These are phyloP conservation scores for Echium plantagineum DNA, from an alignment of 257 asterid genomes.

Conservation along the genomic window DNA sequence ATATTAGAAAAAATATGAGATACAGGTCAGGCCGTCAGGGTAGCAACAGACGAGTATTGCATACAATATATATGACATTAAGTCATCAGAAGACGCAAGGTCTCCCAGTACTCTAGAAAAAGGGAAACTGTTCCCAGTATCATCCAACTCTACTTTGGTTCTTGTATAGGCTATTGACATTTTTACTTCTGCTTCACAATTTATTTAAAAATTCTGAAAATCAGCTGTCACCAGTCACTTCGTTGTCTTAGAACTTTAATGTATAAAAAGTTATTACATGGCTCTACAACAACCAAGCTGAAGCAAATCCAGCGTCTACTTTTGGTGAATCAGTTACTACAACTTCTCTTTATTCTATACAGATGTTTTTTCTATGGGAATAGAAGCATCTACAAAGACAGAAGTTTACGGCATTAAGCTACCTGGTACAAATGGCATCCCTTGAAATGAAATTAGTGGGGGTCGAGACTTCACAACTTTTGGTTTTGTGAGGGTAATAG, in stretches of 20 bases:
- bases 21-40: slow-evolving; percentile 9
- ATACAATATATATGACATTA: background rate
- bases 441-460: slow-evolving; percentile 50
- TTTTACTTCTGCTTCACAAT: background rate
- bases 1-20: slow-evolving; percentile 10
- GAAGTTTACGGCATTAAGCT: slow-evolving; percentile 5
- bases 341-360: too few species aligned
- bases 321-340: too few species aligned
- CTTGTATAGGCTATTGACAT: background rate
- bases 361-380: too few species aligned
- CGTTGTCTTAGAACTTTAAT: too few species aligned
- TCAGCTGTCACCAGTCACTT: too few species aligned
- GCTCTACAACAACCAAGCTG: too few species aligned
- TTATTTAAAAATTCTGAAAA: too few species aligned
- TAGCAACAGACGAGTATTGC: slow-evolving; percentile 1
- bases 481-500: slow-evolving; percentile 85
- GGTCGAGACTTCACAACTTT: slow-evolving; percentile 52
- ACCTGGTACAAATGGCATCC: slow-evolving; percentile 81
- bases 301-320: too few species aligned
- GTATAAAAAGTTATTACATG: too few species aligned
- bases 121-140: background rate
- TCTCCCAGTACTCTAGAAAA: background rate
- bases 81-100: background rate
- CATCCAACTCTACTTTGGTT: background rate
- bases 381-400: too few species aligned